phyloP scores from a whole-genome alignment of 345 rosid species.

The Eucalyptus globulus region DNA sequence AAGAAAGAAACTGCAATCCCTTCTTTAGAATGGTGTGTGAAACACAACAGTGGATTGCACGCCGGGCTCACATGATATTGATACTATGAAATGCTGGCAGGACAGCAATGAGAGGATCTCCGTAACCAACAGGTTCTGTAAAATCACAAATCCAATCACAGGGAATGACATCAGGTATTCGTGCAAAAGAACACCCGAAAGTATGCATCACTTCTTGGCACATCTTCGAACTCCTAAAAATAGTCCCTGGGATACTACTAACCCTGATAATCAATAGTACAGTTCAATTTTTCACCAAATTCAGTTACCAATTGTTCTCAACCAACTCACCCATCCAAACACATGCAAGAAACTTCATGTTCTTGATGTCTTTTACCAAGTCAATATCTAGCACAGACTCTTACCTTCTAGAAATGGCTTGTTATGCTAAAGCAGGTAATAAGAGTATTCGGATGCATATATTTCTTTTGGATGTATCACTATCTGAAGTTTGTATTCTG shows the following conservation, averaged over 20 bases:
- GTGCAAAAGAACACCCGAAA: background rate
- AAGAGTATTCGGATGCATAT: background rate
- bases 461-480: background rate
- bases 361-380: background rate
- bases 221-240: background rate
- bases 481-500: background rate
- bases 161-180: background rate
- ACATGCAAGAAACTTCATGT: background rate
- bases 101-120: conserved; percentile 82
- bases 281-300: background rate
- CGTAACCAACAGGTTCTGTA: conserved; percentile 78
- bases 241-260: background rate
- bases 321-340: background rate
- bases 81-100: conserved; percentile 74
- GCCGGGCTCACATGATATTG: conserved; percentile 20
- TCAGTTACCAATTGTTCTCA: background rate
- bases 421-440: background rate
- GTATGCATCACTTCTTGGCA: background rate
- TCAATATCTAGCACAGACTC: background rate
- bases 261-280: background rate
- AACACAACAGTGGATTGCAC: background rate
- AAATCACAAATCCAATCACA: background rate
- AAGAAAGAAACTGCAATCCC: background rate
- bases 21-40: background rate
- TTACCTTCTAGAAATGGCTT: background rate